Evolutionary conservation across 2,329 filamentous ascomycete genomes (phyloP).

Genomic region (Colletotrichum spinosum): DNA sequence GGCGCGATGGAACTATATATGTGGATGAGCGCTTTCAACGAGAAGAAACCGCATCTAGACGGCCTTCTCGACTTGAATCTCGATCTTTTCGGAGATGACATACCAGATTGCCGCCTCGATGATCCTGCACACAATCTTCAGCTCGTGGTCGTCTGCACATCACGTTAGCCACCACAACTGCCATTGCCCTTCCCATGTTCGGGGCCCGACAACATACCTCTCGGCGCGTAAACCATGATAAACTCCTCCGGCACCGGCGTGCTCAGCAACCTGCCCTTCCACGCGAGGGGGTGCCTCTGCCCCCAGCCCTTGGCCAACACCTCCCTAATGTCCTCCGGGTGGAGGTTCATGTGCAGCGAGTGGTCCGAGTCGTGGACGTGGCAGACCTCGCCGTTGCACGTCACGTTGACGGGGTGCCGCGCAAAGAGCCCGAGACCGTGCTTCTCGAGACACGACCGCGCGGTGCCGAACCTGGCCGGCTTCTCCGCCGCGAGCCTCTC

Average conservation of each 20-base stretch:
- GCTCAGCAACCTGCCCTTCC: conserved; percentile 70
- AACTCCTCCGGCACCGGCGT: conserved; percentile 81
- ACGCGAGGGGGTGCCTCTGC: conserved; percentile 75
- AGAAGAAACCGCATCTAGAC: conserved; percentile 17
- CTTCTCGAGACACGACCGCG: conserved; percentile 84
- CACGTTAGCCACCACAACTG: conserved; percentile 19
- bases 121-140: conserved; percentile 75
- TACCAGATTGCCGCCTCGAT: conserved; percentile 82
- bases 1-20: conserved; percentile 4
- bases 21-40: conserved; percentile 23
- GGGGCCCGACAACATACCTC: conserved; percentile 52
- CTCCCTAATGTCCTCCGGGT: conserved; percentile 79
- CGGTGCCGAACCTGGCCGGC: conserved; percentile 66
- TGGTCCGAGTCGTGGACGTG: conserved; percentile 84
- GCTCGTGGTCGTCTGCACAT: conserved; percentile 68
- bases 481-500: conserved; percentile 59
- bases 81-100: conserved; percentile 59
- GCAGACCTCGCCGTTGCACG: conserved; percentile 83
- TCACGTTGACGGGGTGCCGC: conserved; percentile 72
- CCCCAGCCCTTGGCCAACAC: conserved; percentile 84
- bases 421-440: conserved; percentile 83
- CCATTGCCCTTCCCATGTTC: not conserved
- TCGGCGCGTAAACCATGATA: conserved; percentile 84
- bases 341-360: conserved; percentile 82
- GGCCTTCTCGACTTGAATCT: conserved; percentile 44